A percentile compares a stretch with the other conserved stretches of the same genome.
Conservation (phyloP, 192 early-diverging fungal species). For the Entomortierella parvispora region DNA sequence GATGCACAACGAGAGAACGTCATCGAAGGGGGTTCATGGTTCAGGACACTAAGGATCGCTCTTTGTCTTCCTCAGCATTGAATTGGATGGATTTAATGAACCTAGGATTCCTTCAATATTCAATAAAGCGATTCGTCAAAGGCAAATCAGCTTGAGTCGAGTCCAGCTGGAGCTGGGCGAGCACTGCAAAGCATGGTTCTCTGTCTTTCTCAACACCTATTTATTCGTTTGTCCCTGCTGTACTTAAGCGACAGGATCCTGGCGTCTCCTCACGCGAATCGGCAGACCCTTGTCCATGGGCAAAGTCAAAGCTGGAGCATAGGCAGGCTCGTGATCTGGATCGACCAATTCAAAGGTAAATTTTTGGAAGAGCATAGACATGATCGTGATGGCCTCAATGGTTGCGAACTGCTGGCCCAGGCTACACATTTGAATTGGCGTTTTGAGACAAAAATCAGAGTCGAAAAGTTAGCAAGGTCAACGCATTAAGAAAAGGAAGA, state of each 20-base stretch:
- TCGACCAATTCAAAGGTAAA: constrained; percentile 29
- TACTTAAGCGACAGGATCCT: not conserved
- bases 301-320: constrained; percentile 10
- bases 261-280: constrained; percentile 20
- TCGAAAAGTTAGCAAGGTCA: not conserved
- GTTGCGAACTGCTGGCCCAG: constrained; percentile 37
- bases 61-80: too few species aligned
- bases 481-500: not conserved
- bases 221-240: too few species aligned
- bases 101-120: too few species aligned
- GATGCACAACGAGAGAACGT: too few species aligned
- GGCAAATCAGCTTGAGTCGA: too few species aligned
- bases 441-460: not conserved
- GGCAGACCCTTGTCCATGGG: constrained; percentile 30
- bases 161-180: too few species aligned
- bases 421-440: not conserved
- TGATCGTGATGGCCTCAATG: constrained; percentile 28
- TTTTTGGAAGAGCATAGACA: constrained; percentile 21
- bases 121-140: too few species aligned
- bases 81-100: too few species aligned
- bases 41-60: too few species aligned
- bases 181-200: too few species aligned
- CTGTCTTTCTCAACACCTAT: too few species aligned
- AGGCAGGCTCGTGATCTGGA: constrained; percentile 17
- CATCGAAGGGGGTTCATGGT: too few species aligned